Evolutionary conservation across 495 filamentous ascomycete species (phyloP).

Genomic region (Penicillium waksmanii): DNA sequence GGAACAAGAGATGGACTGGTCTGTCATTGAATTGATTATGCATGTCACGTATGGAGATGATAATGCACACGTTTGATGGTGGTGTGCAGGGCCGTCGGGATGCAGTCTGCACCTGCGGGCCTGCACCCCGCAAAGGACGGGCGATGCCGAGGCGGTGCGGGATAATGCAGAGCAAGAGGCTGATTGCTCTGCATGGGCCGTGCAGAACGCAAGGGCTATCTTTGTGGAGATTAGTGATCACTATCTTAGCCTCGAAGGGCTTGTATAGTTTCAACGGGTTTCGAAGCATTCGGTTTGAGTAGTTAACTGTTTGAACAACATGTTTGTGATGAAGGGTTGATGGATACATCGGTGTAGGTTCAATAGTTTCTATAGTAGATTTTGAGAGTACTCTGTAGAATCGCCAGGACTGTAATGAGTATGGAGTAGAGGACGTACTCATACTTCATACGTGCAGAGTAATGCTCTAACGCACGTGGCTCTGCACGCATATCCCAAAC

Average conservation of each 20-base stretch:
- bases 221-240: neutral
- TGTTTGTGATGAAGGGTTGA: no score
- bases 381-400: no score
- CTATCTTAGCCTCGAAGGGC: neutral
- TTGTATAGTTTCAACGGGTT: no score
- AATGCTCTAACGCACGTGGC: neutral
- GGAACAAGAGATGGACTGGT: neutral
- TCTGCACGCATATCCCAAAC: neutral
- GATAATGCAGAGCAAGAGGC: constrained; percentile 17
- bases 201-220: constrained; percentile 15
- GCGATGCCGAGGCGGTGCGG: constrained; percentile 16
- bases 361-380: no score
- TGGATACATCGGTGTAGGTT: no score
- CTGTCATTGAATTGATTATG: neutral
- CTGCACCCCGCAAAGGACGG: constrained; percentile 15
- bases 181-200: neutral
- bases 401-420: no score
- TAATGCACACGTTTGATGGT: neutral
- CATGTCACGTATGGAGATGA: neutral
- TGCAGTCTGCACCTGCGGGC: constrained; percentile 11
- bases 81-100: neutral
- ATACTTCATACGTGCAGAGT: neutral
- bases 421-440: no score
- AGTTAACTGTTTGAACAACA: no score
- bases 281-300: no score